Evolutionary conservation across 2,329 filamentous ascomycete species (phyloP), one percentile per base, ranked within the genome.

Genomic region (Metarhizium rileyi): DNA sequence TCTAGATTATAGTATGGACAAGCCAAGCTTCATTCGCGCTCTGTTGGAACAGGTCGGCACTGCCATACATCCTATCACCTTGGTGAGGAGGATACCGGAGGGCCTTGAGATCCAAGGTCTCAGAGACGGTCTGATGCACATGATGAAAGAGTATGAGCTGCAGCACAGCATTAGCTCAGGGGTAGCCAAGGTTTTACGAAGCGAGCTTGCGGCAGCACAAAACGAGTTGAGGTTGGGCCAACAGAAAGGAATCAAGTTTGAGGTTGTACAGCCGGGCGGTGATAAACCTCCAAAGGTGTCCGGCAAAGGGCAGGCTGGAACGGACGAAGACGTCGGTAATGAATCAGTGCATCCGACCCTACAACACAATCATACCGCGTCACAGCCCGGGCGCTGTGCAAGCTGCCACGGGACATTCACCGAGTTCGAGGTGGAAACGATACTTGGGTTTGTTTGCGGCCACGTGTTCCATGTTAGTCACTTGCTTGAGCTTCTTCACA

Each of bases 1-100:
- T 7, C 78, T 98, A 5, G 83, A 91, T 58, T 97, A 97, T 66
- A 91, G 87, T 53, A 97, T 98, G 93, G 90, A 96, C 69, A 95
- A 96, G 62, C 93, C 93, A 1, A 81, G 81, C 38, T 98, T 98
- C 69, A 97, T 98, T 57, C 84, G 88, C 12, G 90, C 87, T 0
- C 73, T 98, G 3, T 79, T 98, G 0, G 89, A 95, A 60, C 89
- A 97, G 69, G 91, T 95, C 1, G 93, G 93, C 33, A 97, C 90
- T 1, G 82, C 89, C 1, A 93, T 98, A 60, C 84, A 97, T 60
- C 93, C 93, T 0, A 91, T 97, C 54, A 86, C 85, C 16, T 79
- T 98, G 3, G 88, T 98, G 5, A 78, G 87, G 14, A 81, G 90
- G 5, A 98, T 98, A 26, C 93, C 93, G 0, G 89, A 94, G 61